phyloP scores from a whole-genome alignment of 2,329 filamentous ascomycete species.

The Zymoseptoria ardabiliae region DNA sequence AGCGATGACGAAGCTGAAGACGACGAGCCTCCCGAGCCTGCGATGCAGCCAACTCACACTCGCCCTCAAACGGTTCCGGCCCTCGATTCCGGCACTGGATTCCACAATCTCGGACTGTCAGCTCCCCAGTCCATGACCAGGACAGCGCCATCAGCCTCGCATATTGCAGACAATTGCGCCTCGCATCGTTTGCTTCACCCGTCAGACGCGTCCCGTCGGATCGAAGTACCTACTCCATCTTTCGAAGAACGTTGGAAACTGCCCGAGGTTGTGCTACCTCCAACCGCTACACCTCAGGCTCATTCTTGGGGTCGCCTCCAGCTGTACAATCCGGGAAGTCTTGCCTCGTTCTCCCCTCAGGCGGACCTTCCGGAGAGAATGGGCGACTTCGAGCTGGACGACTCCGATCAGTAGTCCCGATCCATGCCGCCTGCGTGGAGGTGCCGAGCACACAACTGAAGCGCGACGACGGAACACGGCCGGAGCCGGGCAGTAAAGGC shows the following conservation, averaged over 20 bases:
- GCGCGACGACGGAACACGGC: too few relatives aligned
- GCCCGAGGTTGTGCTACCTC: neutral
- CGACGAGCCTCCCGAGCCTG: neutral
- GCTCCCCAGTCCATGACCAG: neutral
- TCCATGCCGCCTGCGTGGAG: neutral
- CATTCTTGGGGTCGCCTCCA: neutral
- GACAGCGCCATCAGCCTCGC: neutral
- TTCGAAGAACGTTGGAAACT: neutral
- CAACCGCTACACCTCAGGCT: neutral
- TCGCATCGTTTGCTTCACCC: neutral
- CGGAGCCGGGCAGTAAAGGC: too few relatives aligned
- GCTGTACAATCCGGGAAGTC: neutral
- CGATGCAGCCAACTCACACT: neutral
- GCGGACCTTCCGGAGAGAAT: neutral
- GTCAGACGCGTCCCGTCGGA: neutral
- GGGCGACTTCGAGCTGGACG: neutral
- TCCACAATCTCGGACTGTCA: neutral
- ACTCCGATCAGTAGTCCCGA: neutral
- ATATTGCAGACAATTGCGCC: neutral
- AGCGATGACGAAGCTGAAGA: neutral
- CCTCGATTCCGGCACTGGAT: neutral
- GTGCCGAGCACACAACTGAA: neutral
- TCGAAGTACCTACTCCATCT: neutral
- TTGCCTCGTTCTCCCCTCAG: neutral
- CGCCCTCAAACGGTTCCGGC: neutral